phyloP scores from a whole-genome alignment of 2,329 filamentous ascomycete species.

The Clonostachys solani region DNA sequence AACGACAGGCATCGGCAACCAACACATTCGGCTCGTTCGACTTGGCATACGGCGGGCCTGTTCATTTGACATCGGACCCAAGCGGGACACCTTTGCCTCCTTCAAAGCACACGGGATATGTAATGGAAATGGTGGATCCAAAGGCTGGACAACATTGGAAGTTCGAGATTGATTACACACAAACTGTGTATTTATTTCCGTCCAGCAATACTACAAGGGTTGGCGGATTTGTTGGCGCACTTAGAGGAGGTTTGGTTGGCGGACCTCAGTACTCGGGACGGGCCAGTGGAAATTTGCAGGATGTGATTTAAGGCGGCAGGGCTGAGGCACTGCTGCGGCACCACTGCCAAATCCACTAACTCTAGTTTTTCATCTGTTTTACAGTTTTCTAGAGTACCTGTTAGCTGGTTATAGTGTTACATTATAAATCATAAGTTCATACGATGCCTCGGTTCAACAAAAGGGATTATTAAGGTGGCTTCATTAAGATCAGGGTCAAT shows the following conservation, averaged over 20 bases:
- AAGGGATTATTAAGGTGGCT: too few relatives aligned
- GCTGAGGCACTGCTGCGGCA: background rate
- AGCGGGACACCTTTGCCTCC: conserved; percentile 2
- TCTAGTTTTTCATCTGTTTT: background rate
- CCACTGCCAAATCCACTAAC: background rate
- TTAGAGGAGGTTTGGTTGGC: conserved; percentile 7
- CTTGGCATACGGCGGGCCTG: conserved; percentile 5
- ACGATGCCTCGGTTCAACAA: too few relatives aligned
- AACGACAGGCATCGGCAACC: conserved; percentile 3
- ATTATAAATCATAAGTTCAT: background rate
- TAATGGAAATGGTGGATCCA: conserved; percentile 7
- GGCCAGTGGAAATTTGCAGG: conserved; percentile 6
- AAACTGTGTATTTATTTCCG: conserved; percentile 8
- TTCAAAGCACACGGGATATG: conserved; percentile 8
- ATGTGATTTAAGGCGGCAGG: conserved; percentile 3
- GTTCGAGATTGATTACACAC: conserved; percentile 8
- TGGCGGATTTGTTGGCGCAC: conserved; percentile 6
- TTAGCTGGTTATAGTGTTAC: background rate
- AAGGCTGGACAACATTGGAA: conserved; percentile 5
- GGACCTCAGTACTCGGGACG: conserved; percentile 6
- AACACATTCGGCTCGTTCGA: conserved; percentile 6
- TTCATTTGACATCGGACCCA: conserved; percentile 7
- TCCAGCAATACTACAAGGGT: conserved; percentile 2
- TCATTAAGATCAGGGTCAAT: too few relatives aligned
- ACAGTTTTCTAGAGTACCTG: background rate